Conservation (phyloP, 768 basidiomycete species). For the Agaricus bisporus region DNA sequence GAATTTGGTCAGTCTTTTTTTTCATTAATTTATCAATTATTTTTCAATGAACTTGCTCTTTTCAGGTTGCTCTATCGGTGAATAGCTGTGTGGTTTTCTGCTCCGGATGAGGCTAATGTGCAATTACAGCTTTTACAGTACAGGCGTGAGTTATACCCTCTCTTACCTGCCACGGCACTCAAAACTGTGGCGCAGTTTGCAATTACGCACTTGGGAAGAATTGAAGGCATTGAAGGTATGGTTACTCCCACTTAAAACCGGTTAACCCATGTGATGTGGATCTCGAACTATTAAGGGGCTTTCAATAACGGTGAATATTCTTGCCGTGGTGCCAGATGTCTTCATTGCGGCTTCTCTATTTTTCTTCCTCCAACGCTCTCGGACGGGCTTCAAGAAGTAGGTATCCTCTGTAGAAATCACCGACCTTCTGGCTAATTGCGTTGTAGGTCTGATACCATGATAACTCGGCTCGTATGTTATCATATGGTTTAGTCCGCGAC, state of each 20-base stretch:
- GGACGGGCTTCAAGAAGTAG: slow-evolving; percentile 49
- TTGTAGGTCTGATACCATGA: slow-evolving; percentile 43
- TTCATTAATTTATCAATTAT: background rate
- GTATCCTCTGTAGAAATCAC: slow-evolving; percentile 8
- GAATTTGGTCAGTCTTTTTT: slow-evolving; percentile 38
- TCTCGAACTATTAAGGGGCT: slow-evolving; percentile 29
- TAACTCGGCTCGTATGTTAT: slow-evolving; percentile 38
- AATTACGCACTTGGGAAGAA: slow-evolving; percentile 36
- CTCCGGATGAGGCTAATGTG: slow-evolving; percentile 2
- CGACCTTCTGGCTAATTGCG: background rate
- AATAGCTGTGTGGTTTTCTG: slow-evolving; percentile 12
- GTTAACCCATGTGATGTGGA: background rate
- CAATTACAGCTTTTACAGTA: slow-evolving; percentile 35
- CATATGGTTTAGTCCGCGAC: background rate
- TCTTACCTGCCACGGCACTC: background rate
- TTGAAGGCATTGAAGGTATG: slow-evolving; percentile 39
- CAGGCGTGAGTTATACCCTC: slow-evolving; percentile 31
- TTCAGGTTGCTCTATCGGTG: slow-evolving; percentile 37
- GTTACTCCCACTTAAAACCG: background rate
- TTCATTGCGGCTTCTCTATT: slow-evolving; percentile 45
- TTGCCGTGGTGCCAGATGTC: slow-evolving; percentile 44
- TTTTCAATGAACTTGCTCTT: background rate
- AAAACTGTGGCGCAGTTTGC: slow-evolving; percentile 24
- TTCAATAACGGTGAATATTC: slow-evolving; percentile 50
- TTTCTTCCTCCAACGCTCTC: slow-evolving; percentile 41